Evolutionary conservation across 2,329 filamentous ascomycete species (phyloP), one percentile per base, ranked within the genome.

Genomic region (Fonsecaea multimorphosa): DNA sequence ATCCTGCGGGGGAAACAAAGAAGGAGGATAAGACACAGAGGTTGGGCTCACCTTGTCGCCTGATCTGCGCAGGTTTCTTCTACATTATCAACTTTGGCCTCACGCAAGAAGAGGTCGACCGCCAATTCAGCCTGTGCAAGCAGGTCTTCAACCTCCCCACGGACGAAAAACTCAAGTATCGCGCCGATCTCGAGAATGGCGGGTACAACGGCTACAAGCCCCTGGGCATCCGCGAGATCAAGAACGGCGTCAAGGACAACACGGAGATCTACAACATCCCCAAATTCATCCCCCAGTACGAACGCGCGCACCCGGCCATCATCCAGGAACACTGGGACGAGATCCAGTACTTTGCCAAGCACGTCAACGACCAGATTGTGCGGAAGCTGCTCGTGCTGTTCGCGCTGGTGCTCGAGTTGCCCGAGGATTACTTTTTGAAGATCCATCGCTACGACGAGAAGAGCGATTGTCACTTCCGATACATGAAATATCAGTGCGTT

Each of bases 1-100:
- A n/a, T n/a, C n/a, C n/a, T n/a, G n/a, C n/a, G n/a, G n/a, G n/a
- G n/a, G 22, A 16, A 58, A 16, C 24, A 19, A 40, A 44, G 31
- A 12, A 6, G 3, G 16, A 16, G 7, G 24, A 31, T 16, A 58
- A 29, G 22, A 27, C 27, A 12, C 32, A 32, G 52, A 54, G 24
- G 14, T 34, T n/a, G n/a, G 40, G 44, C 44, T 49, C n/a, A 49
- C 22, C n/a, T n/a, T 5, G 19, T 40, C 14, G n/a, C 14, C n/a
- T n/a, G 38, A 44, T 9, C 44, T 44, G 22, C 7, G 62, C 79
- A 65, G 84, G 85, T 0, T 86, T 88, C 78, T 89, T 88, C 77
- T 88, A 88, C 69, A 82, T 88, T 34, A 83, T 81, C 68, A 86
- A 88, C 75, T 87, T 84, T 66, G 85, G 85, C 24, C 77, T 89